Evolutionary conservation across 768 basidiomycete species (phyloP).

Genomic region (Suillus clintonianus): DNA sequence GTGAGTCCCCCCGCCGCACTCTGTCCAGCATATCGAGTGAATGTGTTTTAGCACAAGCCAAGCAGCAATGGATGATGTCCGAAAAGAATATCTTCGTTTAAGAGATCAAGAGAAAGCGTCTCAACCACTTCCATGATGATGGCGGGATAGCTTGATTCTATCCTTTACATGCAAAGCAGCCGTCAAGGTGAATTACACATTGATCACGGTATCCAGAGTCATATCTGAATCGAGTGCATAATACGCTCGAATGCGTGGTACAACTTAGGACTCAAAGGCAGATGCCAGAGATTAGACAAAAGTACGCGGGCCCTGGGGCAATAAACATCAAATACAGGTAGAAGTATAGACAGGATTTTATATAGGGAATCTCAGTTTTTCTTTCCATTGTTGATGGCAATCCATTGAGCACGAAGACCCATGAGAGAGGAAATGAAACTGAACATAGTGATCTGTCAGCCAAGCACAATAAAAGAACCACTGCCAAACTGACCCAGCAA

Average conservation of each 20-base stretch:
- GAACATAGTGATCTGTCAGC: constrained; percentile 7
- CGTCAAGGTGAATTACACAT: background rate
- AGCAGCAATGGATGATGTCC: constrained; percentile 71
- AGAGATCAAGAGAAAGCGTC: constrained; percentile 41
- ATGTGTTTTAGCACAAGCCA: constrained; percentile 58
- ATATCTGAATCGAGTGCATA: too few relatives aligned
- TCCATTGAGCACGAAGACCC: constrained; percentile 70
- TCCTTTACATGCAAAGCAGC: background rate
- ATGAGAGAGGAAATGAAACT: constrained; percentile 74
- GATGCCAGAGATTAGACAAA: background rate
- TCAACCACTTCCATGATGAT: background rate
- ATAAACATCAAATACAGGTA: too few relatives aligned
- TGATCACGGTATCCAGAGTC: background rate
- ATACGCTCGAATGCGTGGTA: background rate
- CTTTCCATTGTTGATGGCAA: constrained; percentile 46
- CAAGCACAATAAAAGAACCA: background rate
- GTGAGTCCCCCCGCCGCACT: constrained; percentile 46
- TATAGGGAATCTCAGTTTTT: constrained; percentile 19
- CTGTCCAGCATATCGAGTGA: background rate
- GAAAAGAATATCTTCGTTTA: constrained; percentile 71
- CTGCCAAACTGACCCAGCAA: constrained; percentile 69
- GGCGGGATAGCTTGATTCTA: background rate
- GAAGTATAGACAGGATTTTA: background rate
- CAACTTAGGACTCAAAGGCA: background rate
- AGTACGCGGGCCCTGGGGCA: too few relatives aligned